Evolutionary conservation across 2,329 filamentous ascomycete genomes (phyloP), one percentile per base, ranked within the genome.

Genomic region (Fusarium stilboides): DNA sequence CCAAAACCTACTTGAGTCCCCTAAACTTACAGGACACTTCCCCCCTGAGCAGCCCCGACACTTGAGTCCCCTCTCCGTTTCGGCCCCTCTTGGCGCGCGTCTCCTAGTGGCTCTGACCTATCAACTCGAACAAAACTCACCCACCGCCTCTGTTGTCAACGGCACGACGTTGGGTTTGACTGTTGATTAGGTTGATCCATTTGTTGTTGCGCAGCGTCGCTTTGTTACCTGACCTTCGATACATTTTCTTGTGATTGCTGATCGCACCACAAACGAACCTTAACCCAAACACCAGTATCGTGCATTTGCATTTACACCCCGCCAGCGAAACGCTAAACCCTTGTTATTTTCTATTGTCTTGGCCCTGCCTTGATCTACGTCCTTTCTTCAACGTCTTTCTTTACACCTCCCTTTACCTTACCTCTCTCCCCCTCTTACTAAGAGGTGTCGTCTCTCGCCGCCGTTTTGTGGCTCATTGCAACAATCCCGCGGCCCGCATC

Each of bases 381-480:
- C 50, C 42, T 65, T 51, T 57, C 33, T 37, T 34, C 49, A 49
- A 49, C 39, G 37, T 53, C 52, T 55, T 55, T 47, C 28, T 52
- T 53, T 14, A 43, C 45, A 43, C 43, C 37, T 57, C 62, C 62
- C 39, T 36, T 47, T 53, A 37, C 57, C 57, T 55, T 56, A 36
- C 46, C 55, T 54, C 63, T 57, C 47, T 39, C 55, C 45, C 63
- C 58, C 51, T 57, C 28, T 31, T 31, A 31, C 10, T 31, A 31
- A 31, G 67, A 71, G 63, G 53, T 24, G 37, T 54, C 56, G 55
- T 59, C 58, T 52, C 72, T 63, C 59, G 58, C 51, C 70, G 72
- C 70, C 63, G 72, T 70, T 67, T 70, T 69, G 72, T 72, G 70
- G 72, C 69, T 66, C 66, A 57, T 64, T 60, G 54, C 62, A 65